phyloP scores from a whole-genome alignment of 2,329 filamentous ascomycete species.

The Teratosphaeria epicoccoides region DNA sequence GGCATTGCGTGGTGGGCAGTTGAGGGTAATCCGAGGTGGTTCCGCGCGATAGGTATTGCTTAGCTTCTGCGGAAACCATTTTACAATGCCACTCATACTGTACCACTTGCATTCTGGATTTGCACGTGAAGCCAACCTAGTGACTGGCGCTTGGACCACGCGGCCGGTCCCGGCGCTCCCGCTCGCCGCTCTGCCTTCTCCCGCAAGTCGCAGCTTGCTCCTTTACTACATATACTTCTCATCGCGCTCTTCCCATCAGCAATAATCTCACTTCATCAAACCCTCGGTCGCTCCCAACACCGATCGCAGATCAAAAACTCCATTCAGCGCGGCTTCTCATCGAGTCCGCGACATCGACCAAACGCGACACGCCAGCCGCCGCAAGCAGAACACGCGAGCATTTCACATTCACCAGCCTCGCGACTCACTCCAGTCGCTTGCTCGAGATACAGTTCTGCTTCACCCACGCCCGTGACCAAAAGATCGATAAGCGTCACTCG shows the following conservation, averaged over 20 bases:
- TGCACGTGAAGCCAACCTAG: background rate
- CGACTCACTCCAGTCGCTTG: background rate
- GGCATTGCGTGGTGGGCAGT: slow-evolving; percentile 78
- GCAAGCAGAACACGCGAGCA: background rate
- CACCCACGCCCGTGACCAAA: background rate
- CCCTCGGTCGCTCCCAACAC: background rate
- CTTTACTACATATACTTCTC: background rate
- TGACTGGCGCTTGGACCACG: background rate
- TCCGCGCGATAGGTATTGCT: slow-evolving; percentile 29
- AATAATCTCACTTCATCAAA: background rate
- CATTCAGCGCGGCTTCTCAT: background rate
- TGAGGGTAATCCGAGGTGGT: slow-evolving; percentile 62
- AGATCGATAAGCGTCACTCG: background rate
- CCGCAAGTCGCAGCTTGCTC: background rate
- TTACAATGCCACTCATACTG: background rate
- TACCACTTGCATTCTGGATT: too few relatives aligned
- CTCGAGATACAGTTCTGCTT: background rate
- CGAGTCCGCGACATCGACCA: background rate
- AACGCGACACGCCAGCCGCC: background rate
- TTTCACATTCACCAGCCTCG: background rate
- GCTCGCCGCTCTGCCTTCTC: background rate
- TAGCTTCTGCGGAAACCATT: background rate
- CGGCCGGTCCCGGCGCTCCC: background rate
- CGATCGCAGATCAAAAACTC: background rate
- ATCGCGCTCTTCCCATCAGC: background rate